phyloP scores from a whole-genome alignment of 371 early-diverging fungal genomes.

The Mortierella sp. region DNA sequence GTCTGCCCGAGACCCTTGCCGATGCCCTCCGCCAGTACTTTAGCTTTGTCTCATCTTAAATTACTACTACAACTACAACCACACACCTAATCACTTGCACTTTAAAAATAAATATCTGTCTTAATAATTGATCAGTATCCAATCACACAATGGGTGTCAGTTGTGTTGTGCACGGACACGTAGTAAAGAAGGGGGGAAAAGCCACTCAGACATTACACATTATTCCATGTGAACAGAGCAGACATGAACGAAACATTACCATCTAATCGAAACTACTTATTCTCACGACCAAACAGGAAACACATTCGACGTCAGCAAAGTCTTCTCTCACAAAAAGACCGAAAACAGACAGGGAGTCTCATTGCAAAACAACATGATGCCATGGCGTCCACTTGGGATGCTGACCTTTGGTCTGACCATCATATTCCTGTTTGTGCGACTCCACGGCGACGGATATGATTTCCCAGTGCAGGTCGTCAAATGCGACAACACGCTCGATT shows the following conservation, averaged over 20 bases:
- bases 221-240: neutral
- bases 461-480: slow-evolving; percentile 30
- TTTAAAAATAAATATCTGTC: neutral
- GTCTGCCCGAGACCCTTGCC: slow-evolving; percentile 90
- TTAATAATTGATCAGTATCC: neutral
- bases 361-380: slow-evolving; percentile 26
- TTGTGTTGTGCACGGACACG: slow-evolving; percentile 1
- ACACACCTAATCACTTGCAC: neutral
- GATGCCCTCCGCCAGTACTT: slow-evolving; percentile 97
- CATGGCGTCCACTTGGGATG: slow-evolving; percentile 57
- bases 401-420: slow-evolving; percentile 45
- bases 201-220: neutral
- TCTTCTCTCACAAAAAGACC: neutral
- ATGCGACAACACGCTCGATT: slow-evolving; percentile 17
- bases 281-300: neutral
- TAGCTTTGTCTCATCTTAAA: slow-evolving; percentile 66
- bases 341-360: neutral
- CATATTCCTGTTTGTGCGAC: slow-evolving; percentile 51
- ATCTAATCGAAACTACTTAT: neutral
- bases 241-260: neutral
- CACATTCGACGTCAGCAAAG: neutral
- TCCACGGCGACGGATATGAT: slow-evolving; percentile 56
- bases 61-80: neutral
- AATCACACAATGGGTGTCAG: neutral
- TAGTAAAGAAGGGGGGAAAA: neutral